Conservation (phyloP, 2,329 filamentous ascomycete genomes). For the Aspergillus bombycis region DNA sequence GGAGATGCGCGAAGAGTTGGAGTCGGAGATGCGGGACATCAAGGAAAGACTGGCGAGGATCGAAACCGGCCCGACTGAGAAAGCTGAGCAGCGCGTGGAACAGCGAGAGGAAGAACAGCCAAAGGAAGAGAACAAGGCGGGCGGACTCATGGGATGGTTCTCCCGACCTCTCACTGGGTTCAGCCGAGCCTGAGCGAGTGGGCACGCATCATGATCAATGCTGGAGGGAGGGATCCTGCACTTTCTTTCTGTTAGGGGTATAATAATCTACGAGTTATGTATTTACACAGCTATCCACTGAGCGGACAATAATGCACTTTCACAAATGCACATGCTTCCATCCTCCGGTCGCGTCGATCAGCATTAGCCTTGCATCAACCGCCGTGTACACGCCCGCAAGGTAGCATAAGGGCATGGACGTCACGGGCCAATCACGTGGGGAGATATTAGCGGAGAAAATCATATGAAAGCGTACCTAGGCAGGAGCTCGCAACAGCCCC, state of each 20-base stretch:
- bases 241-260: too few species aligned
- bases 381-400: too few species aligned
- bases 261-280: not conserved
- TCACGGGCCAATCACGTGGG: not conserved
- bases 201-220: not conserved
- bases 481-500: not conserved
- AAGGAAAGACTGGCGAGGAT: not conserved
- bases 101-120: not conserved
- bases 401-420: not conserved
- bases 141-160: not conserved
- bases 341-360: not conserved
- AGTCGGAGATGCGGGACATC: not conserved
- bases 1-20: not conserved
- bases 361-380: not conserved
- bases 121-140: not conserved
- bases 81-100: not conserved
- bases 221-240: too few species aligned
- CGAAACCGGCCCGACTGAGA: not conserved
- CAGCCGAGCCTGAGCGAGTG: conserved; percentile 36
- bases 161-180: not conserved
- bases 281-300: not conserved
- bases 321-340: not conserved
- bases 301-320: not conserved
- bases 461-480: not conserved
- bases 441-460: too few species aligned